Percentiles rank a stretch among this genome's conserved stretches.
Conservation (phyloP, 2,329 filamentous ascomycete genomes). For the Madurella mycetomatis region DNA sequence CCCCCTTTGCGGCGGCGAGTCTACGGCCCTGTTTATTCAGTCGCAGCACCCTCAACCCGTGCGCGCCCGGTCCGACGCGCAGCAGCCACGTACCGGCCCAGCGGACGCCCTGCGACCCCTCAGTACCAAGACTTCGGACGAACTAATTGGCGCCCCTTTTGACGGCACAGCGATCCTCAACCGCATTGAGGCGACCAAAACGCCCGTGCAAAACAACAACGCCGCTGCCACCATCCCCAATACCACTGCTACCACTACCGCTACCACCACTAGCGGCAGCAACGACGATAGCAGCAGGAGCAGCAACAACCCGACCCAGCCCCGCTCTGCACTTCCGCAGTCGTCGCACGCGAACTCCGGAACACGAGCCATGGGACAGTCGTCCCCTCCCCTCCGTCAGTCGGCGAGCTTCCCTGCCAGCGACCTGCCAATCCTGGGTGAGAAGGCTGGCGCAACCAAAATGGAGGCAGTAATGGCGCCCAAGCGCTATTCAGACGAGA, state of each 20-base stretch:
- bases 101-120: conserved; percentile 30
- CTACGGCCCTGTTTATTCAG: conserved; percentile 31
- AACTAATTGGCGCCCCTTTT: conserved; percentile 61
- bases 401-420: conserved; percentile 61
- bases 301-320: conserved; percentile 23
- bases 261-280: not conserved
- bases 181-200: conserved; percentile 53
- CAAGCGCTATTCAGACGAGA: conserved; percentile 78
- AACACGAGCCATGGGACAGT: conserved; percentile 45
- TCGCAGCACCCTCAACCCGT: conserved; percentile 15
- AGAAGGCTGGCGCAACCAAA: conserved; percentile 40
- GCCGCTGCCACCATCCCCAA: conserved; percentile 3
- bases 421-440: conserved; percentile 46
- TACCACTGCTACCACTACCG: not conserved
- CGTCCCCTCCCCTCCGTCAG: conserved; percentile 55
- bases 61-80: conserved; percentile 14
- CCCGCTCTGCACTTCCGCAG: conserved; percentile 29
- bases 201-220: conserved; percentile 25
- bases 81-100: conserved; percentile 15
- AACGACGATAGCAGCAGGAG: not conserved
- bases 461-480: conserved; percentile 47
- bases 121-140: conserved; percentile 48
- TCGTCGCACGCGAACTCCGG: conserved; percentile 51
- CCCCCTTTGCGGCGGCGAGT: conserved; percentile 42
- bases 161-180: conserved; percentile 59